Evolutionary conservation across 352 stramenopile species (phyloP), one percentile per base, ranked within the genome.

Genomic region (Phytophthora kernoviae): DNA sequence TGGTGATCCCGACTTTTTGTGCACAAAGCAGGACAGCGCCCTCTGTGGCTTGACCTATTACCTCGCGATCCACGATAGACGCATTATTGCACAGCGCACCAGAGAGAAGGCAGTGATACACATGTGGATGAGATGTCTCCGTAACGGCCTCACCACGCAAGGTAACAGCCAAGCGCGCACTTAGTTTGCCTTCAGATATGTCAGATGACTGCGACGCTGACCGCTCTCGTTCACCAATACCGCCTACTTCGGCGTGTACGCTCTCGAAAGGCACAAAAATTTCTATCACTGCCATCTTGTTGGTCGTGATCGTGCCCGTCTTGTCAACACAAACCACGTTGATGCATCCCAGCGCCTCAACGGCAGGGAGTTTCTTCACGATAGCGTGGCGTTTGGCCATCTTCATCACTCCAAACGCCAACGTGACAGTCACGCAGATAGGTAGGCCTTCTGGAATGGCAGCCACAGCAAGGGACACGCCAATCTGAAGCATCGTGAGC

Each of bases 401-500:
- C 50, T 92, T 91, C 79, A 94, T 93, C 39, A 93, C 84, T 4
- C 84, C 81, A 54, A 93, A 84, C 0, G 83, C 81, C 21, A 93
- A 54, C 4, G 82, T 94, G 18, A 93, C 83, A 15, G 84, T 94
- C 49, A 94, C 83, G 40, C 83, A 93, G 45, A 93, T 93, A 7
- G 84, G 84, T 12, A 93, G 58, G 7, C 84, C 87, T 39, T 95
- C 83, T 1, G 84, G 81, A 26, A 94, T 84, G 63, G 96, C 72
- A 71, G 81, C 71, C 22, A 95, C 73, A 40, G 79, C 61, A 27
- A 96, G 80, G 67, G 91, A 98, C 4, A 98, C 93, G 14, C 94
- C 96, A 49, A 99, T 98, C 52, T 97, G 96, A 24, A 99, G 89
- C 73, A 98, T 98, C 48, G 96, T 90, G 15, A 99, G 77, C 45